These are phyloP conservation scores for Rhypophila decipiens DNA, from an alignment of 495 filamentous ascomycete genomes.

Conservation along the genomic window DNA sequence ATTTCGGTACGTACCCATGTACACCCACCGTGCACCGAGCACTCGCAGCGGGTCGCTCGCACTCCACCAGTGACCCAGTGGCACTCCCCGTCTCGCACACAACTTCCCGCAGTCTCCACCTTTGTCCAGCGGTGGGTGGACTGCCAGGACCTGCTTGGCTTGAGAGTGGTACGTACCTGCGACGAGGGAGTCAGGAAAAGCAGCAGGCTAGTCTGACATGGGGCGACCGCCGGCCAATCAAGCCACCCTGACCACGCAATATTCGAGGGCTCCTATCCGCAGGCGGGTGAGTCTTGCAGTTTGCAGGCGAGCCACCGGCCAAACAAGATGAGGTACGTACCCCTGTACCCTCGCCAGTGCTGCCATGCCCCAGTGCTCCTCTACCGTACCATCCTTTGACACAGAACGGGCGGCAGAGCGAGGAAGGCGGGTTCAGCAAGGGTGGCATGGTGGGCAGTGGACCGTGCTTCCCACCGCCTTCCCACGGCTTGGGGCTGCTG, in stretches of 20 bases:
- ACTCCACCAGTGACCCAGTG: neutral
- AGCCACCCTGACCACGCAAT: constrained; percentile 27
- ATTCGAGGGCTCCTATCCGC: too few relatives aligned
- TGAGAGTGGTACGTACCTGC: neutral
- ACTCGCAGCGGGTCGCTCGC: neutral
- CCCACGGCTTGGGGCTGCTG: neutral
- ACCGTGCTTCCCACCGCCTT: too few relatives aligned
- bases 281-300: too few relatives aligned
- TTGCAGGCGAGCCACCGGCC: too few relatives aligned
- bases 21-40: neutral
- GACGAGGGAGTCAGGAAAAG: neutral
- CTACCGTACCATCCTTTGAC: constrained; percentile 16
- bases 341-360: too few relatives aligned
- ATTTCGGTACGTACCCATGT: neutral
- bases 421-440: neutral
- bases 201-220: constrained; percentile 22
- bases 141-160: too few relatives aligned
- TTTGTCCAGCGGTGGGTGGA: too few relatives aligned
- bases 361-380: too few relatives aligned
- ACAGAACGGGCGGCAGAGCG: constrained; percentile 25
- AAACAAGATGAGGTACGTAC: too few relatives aligned
- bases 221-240: constrained; percentile 24
- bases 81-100: neutral
- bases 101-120: neutral
- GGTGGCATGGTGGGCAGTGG: neutral